Conservation (phyloP, 108 stramenopile species). For the Parietichytrium sp. region DNA sequence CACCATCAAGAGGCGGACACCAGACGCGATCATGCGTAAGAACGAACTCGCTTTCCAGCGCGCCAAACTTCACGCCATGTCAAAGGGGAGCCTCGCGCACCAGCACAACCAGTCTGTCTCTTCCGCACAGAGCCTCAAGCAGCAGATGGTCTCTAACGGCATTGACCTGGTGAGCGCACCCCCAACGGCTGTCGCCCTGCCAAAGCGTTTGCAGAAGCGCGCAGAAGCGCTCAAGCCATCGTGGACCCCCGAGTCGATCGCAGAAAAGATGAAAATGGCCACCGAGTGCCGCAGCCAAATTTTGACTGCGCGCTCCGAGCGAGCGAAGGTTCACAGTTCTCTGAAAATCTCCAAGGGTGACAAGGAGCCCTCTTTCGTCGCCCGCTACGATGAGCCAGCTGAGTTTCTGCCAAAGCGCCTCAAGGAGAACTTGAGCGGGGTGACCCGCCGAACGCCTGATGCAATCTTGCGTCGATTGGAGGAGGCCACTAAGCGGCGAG, state of each 20-base stretch:
- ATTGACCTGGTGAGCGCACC: not conserved
- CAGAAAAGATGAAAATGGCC: not conserved
- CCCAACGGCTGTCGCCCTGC: not conserved
- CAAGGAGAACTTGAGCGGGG: not conserved
- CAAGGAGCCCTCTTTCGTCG: not conserved
- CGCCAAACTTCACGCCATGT: too few relatives aligned
- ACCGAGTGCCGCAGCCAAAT: not conserved
- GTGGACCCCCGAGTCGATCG: not conserved
- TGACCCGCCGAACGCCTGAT: not conserved
- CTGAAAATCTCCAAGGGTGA: not conserved
- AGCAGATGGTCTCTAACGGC: not conserved
- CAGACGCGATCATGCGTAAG: conserved; percentile 20
- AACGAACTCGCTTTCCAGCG: not conserved
- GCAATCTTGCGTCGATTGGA: not conserved
- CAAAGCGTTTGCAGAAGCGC: not conserved
- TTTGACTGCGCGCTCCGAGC: not conserved
- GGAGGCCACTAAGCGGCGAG: not conserved
- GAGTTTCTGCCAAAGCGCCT: not conserved
- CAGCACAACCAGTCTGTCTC: not conserved
- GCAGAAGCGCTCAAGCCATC: not conserved
- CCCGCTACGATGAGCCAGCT: not conserved
- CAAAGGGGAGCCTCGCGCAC: not conserved
- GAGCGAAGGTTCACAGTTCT: not conserved
- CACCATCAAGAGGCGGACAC: not conserved
- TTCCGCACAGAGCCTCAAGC: not conserved